A percentile compares a stretch with the other conserved stretches of the same genome.
Evolutionary conservation across 768 basidiomycete genomes (phyloP).

Genomic region (Tulasnella sp.): DNA sequence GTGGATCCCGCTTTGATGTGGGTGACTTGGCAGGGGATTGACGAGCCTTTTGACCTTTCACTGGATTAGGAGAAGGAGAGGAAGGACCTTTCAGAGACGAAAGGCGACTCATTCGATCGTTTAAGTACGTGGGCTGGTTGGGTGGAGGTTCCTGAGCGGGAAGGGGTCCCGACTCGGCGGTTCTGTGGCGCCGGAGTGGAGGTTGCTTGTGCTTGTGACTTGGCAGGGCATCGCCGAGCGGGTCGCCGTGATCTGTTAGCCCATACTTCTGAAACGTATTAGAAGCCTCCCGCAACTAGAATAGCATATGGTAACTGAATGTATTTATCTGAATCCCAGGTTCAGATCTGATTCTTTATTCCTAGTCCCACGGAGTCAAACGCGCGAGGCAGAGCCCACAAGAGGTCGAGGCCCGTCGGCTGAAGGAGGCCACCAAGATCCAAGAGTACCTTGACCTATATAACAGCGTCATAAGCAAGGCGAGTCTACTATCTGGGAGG

Average conservation of each 20-base stretch:
- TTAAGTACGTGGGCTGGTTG: background rate
- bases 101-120: constrained; percentile 51
- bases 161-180: background rate
- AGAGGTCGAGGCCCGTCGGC: constrained; percentile 60
- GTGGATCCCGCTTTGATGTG: constrained; percentile 35
- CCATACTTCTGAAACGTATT: background rate
- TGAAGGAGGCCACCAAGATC: constrained; percentile 71
- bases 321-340: background rate
- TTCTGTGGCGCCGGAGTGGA: too few relatives aligned
- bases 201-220: background rate
- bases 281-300: background rate
- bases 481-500: constrained; percentile 34
- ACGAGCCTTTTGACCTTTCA: constrained; percentile 39
- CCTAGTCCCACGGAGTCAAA: constrained; percentile 51
- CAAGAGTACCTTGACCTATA: constrained; percentile 67
- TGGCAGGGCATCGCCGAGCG: background rate
- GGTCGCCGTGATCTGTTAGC: background rate
- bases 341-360: background rate
- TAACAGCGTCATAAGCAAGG: constrained; percentile 61
- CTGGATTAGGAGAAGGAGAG: constrained; percentile 65
- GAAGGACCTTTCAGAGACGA: constrained; percentile 79
- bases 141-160: background rate
- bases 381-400: constrained; percentile 56
- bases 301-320: background rate
- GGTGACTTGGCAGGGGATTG: constrained; percentile 41